Base-by-base conservation (phyloP, 352 stramenopile genomes). In the Phytophthora niederhauseri region DNA sequence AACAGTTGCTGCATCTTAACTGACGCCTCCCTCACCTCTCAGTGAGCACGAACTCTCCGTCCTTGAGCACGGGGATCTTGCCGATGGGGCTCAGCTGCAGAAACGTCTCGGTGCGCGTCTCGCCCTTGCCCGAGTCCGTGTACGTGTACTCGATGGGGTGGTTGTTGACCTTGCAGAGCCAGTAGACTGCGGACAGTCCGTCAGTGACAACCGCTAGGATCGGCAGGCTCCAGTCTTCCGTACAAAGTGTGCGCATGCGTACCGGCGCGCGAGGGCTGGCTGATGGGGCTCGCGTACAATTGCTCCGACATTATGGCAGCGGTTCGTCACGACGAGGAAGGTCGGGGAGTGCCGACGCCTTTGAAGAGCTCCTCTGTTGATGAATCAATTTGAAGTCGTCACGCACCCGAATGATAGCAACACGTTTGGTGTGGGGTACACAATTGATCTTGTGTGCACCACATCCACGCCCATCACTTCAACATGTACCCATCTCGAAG, bases 151-250 rank as follows among this genome's bases (percentile, higher is more conserved):
- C 64, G 63, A 91, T 77, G 43, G 71, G 72, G 68, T 89, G 70
- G 67, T 93, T 64, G 63, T 93, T 82, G 46, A 87, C 41, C 78
- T 90, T 86, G 74, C 82, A 91, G 20, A 93, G 76, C 85, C 85
- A 93, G 58, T 73, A 58, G 11, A 91, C 85, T 93, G 24, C 53
- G 36, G 15, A 53, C 20, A 55, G 26, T 15, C 41, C 12, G 24
- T 31, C 12, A 54, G 48, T 20, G 11, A 14, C 20, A 57, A 12
- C 46, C 24, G 38, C n/a, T 15, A 7, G 34, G 12, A 43, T 26
- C 2, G 24, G 24, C 28, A 31, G 28, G 28, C 7, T 31, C 28
- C 4, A 2, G 28, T 1, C 28, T 31, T 31, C 20, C 43, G 8
- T 2, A 26, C 17, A 50, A n/a, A 31, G 28, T 31, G 28, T 31